These are phyloP conservation scores for Melastoma malabathricum DNA, from an alignment of 345 rosid genomes.

Conservation along the genomic window DNA sequence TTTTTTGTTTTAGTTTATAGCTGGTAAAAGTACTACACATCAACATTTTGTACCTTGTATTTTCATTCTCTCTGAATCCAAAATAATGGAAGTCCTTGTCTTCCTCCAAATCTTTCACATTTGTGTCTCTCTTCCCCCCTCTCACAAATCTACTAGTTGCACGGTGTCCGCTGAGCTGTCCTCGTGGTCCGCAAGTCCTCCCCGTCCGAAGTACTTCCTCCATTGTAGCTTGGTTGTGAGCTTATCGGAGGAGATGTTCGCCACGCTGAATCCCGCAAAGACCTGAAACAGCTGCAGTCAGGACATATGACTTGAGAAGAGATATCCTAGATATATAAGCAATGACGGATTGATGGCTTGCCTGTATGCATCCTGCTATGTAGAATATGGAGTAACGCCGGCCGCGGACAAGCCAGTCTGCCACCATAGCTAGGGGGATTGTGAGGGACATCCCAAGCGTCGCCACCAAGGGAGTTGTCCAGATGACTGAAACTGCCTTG, in stretches of 20 bases:
- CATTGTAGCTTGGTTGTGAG: slow-evolving; percentile 12
- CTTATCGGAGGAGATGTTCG: slow-evolving; percentile 30
- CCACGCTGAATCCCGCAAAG: slow-evolving; percentile 47
- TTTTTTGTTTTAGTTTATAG: too few relatives aligned
- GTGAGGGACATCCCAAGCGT: slow-evolving; percentile 74
- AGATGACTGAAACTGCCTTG: slow-evolving; percentile 75
- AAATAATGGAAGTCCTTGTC: too few relatives aligned
- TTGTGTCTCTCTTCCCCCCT: too few relatives aligned
- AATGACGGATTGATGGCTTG: background rate
- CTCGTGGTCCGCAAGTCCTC: too few relatives aligned
- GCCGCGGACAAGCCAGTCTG: slow-evolving; percentile 66
- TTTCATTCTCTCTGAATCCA: too few relatives aligned
- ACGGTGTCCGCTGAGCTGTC: too few relatives aligned
- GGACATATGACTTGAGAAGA: background rate
- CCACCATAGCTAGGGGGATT: slow-evolving; percentile 78
- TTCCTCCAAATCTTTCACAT: too few relatives aligned
- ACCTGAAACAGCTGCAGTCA: slow-evolving; percentile 23
- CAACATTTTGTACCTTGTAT: too few relatives aligned
- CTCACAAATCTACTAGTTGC: too few relatives aligned
- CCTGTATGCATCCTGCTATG: slow-evolving; percentile 70
- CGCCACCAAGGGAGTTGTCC: slow-evolving; percentile 83
- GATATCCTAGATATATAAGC: background rate
- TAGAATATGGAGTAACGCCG: slow-evolving; percentile 57
- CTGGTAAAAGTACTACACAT: too few relatives aligned
- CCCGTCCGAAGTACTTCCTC: background rate